phyloP scores from a whole-genome alignment of 108 stramenopile species.

The Epipyxis sp. region DNA sequence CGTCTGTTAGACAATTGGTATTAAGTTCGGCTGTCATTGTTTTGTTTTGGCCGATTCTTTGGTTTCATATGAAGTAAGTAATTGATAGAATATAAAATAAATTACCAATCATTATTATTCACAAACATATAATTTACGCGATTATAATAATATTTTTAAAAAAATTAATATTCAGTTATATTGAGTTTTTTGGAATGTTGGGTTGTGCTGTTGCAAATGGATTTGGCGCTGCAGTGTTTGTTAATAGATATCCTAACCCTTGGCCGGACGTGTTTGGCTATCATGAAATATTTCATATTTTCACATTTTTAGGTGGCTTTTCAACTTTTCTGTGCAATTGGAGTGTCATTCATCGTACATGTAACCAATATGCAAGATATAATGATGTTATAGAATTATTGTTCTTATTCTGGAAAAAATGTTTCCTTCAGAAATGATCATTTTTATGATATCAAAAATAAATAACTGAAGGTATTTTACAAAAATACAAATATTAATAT shows the following conservation, averaged over 20 bases:
- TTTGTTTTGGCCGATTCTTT: neutral
- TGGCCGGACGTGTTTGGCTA: conserved; percentile 27
- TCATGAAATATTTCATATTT: conserved; percentile 31
- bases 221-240: conserved; percentile 2
- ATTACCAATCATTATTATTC: too few relatives aligned
- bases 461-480: too few relatives aligned
- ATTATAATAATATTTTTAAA: too few relatives aligned
- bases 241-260: conserved; percentile 4
- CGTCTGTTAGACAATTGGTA: conserved; percentile 11
- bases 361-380: neutral
- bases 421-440: too few relatives aligned
- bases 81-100: too few relatives aligned
- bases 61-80: neutral
- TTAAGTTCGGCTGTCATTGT: conserved; percentile 7
- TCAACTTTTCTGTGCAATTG: neutral
- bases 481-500: too few relatives aligned
- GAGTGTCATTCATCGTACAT: conserved; percentile 12
- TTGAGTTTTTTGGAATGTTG: neutral
- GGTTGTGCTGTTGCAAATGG: neutral
- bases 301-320: neutral
- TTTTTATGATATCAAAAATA: too few relatives aligned
- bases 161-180: too few relatives aligned
- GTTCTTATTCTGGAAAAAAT: neutral
- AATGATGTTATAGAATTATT: neutral
- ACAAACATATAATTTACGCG: too few relatives aligned